Evolutionary conservation across 805 yeast species (phyloP).

Genomic region (Myxozyma melibiosi): DNA sequence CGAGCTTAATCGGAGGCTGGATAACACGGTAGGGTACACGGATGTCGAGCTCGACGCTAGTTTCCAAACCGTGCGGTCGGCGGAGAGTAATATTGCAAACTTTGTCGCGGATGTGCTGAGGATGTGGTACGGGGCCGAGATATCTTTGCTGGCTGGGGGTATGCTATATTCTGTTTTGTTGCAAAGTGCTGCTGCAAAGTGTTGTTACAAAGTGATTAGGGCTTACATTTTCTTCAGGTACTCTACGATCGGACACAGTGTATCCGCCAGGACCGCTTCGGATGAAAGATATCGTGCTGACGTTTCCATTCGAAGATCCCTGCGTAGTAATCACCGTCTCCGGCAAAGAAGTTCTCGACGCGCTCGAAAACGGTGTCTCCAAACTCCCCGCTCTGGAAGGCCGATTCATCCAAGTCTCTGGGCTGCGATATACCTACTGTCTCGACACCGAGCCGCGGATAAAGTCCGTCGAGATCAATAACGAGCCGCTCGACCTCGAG

Average conservation of each 20-base stretch:
- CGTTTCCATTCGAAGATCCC: conserved; percentile 36
- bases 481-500: conserved; percentile 26
- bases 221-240: no score
- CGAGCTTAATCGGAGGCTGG: conserved; percentile 21
- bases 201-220: no score
- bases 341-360: conserved; percentile 28
- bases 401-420: conserved; percentile 35
- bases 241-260: conserved; percentile 34
- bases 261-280: conserved; percentile 25
- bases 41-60: conserved; percentile 30
- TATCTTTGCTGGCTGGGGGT: conserved; percentile 34
- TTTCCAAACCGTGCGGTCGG: conserved; percentile 32
- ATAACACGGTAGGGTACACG: conserved; percentile 32
- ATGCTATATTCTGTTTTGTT: not conserved
- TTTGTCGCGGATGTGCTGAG: conserved; percentile 32
- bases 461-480: conserved; percentile 18
- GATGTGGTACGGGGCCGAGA: conserved; percentile 34
- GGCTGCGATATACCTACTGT: conserved; percentile 26
- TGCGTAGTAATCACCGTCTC: conserved; percentile 33
- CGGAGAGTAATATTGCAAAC: conserved; percentile 33
- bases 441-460: conserved; percentile 26
- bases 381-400: conserved; percentile 35
- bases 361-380: conserved; percentile 35
- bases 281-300: conserved; percentile 30
- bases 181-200: no score